Base-by-base conservation (phyloP, 345 rosid species). In the Physaria fendleri region DNA sequence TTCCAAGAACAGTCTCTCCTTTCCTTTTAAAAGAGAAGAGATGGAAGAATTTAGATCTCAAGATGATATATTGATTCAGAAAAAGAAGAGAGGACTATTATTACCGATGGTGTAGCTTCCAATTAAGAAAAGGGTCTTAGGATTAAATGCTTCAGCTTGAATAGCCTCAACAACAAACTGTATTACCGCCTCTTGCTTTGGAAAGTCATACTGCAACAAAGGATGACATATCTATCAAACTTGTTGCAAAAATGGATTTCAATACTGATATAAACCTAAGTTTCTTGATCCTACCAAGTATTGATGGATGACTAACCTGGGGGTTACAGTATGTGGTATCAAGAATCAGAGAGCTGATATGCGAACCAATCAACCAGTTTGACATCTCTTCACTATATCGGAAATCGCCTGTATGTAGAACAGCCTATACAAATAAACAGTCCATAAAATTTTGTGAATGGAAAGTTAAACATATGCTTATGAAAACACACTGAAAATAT, bases 291-390 rank as follows among this genome's bases (percentile, higher is more conserved):
- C 44, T 32, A 33, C 33, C 3, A 20, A 29, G 8, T 15, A 27
- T 5, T 23, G 43, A 54, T 44, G 47, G 34, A 41, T 43, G 56
- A 65, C 73, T 38, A 66, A 88, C 98, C 93, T 86, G 94, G 42
- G 97, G 81, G 54, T 86, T 74, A 59, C 98, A 92, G 73, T 92
- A 92, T 23, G 98, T 92, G n/a, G 98, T 92, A 73, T 92, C 98
- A 42, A 92, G 94, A 69, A 92, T 85, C 39, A 92, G 88, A 46
- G 97, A 86, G 68, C 79, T 84, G 62, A 92, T 73, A 18, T 22
- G 75, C 44, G 73, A 64, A 25, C 60, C 53, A 38, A 61, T 82
- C 70, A 78, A 27, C 66, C 62, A 58, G 64, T 47, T 73, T 33
- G 74, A 61, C 84, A 84, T 86, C 50, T 80, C 78, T 71, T 86